Conservation (phyloP, 2,329 filamentous ascomycete species). For the Chlorencoelia australis region DNA sequence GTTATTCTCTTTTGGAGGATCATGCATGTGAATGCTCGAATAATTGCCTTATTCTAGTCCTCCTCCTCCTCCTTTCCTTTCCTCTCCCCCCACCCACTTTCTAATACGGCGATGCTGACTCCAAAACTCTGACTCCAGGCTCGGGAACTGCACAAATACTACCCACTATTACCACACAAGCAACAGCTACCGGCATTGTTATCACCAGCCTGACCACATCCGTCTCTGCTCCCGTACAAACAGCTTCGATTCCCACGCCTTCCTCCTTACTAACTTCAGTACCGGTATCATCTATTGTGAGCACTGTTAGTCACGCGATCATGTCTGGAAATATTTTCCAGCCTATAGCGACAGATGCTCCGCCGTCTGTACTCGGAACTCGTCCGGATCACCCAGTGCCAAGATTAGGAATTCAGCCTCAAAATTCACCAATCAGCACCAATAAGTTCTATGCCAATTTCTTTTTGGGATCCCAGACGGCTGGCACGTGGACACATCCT, state of each 20-base stretch:
- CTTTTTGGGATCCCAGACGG: conserved; percentile 62
- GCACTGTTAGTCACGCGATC: conserved; percentile 4
- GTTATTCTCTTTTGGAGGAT: no score
- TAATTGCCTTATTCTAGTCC: no score
- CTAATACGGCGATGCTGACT: no score
- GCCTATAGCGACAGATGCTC: conserved; percentile 43
- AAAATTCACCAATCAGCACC: conserved; percentile 47
- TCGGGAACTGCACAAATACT: conserved; percentile 4
- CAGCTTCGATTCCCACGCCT: conserved; percentile 2
- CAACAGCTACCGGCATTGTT: not conserved
- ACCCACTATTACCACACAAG: not conserved
- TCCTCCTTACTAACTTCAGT: conserved; percentile 4
- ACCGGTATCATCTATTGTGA: conserved; percentile 2
- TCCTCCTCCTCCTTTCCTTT: no score
- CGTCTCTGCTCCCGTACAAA: conserved; percentile 1
- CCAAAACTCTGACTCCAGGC: no score
- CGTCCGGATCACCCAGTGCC: conserved; percentile 49
- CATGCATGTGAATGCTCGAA: no score
- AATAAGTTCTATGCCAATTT: conserved; percentile 81
- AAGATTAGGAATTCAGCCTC: conserved; percentile 36
- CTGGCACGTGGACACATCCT: conserved; percentile 64
- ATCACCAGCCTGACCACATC: conserved; percentile 1
- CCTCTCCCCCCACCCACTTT: no score
- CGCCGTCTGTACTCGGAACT: conserved; percentile 37
- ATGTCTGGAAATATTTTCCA: conserved; percentile 41